A percentile compares a stretch with the other conserved stretches of the same genome.
Conservation (phyloP, 306 rosid genomes). For the Rubus parviflorus region DNA sequence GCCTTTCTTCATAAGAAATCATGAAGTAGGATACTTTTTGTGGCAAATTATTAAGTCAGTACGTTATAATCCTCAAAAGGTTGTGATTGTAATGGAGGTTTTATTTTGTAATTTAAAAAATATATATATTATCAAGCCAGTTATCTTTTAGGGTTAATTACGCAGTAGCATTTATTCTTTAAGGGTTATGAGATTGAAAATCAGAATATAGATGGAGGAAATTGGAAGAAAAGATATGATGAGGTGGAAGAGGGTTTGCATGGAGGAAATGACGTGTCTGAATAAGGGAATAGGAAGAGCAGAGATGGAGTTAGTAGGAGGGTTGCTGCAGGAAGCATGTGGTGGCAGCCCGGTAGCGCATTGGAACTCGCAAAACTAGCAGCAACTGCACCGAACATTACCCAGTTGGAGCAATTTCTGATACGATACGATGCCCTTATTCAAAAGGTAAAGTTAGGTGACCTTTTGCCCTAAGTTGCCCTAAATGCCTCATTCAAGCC, state of each 20-base stretch:
- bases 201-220: not conserved
- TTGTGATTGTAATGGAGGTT: too few species aligned
- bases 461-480: not conserved
- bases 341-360: conserved; percentile 13
- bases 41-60: not conserved
- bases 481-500: too few species aligned
- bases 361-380: conserved; percentile 25
- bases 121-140: not conserved
- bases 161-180: not conserved
- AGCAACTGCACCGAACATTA: not conserved
- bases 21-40: not conserved
- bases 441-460: not conserved
- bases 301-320: conserved; percentile 2
- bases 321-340: conserved; percentile 27
- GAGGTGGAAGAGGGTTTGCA: conserved; percentile 21
- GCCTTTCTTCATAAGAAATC: not conserved
- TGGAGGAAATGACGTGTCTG: conserved; percentile 27
- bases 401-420: not conserved
- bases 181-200: not conserved
- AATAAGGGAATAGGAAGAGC: not conserved
- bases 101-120: too few species aligned
- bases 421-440: not conserved
- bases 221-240: conserved; percentile 4
- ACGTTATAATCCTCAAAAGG: too few species aligned
- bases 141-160: not conserved